Conservation (phyloP, 805 yeast species). For the Barnettozyma sucrosica region DNA sequence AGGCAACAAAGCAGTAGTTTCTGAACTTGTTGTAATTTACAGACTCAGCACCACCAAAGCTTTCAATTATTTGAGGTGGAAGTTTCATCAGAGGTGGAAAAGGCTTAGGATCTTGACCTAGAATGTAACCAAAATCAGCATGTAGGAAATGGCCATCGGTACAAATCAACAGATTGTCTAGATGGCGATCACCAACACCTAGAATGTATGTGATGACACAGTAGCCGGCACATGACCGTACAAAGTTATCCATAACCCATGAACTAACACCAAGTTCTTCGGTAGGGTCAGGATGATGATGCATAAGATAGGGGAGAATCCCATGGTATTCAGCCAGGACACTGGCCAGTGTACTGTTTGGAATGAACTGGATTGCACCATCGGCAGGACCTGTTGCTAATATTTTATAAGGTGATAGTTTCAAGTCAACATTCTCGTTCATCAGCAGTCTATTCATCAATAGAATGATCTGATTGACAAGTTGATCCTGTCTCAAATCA, state of each 20-base stretch:
- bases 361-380: conserved; percentile 92
- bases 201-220: conserved; percentile 91
- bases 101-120: conserved; percentile 97
- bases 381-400: conserved; percentile 87
- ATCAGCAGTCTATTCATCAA: conserved; percentile 85
- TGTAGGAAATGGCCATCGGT: conserved; percentile 92
- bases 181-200: conserved; percentile 97
- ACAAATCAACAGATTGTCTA: conserved; percentile 79
- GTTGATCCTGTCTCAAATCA: conserved; percentile 92
- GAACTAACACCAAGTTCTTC: conserved; percentile 31
- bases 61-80: conserved; percentile 94
- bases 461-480: conserved; percentile 88
- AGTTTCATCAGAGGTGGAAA: conserved; percentile 97
- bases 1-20: conserved; percentile 91
- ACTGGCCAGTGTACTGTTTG: conserved; percentile 81
- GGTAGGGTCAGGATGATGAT: conserved; percentile 52
- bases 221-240: conserved; percentile 94
- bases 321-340: conserved; percentile 72
- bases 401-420: conserved; percentile 82
- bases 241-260: conserved; percentile 86
- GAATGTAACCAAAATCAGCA: conserved; percentile 94
- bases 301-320: conserved; percentile 62
- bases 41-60: conserved; percentile 91
- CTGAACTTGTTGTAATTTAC: conserved; percentile 82
- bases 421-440: conserved; percentile 85